phyloP scores from a whole-genome alignment of 208 protist genomes.

The Blastocrithidia nonstop region DNA sequence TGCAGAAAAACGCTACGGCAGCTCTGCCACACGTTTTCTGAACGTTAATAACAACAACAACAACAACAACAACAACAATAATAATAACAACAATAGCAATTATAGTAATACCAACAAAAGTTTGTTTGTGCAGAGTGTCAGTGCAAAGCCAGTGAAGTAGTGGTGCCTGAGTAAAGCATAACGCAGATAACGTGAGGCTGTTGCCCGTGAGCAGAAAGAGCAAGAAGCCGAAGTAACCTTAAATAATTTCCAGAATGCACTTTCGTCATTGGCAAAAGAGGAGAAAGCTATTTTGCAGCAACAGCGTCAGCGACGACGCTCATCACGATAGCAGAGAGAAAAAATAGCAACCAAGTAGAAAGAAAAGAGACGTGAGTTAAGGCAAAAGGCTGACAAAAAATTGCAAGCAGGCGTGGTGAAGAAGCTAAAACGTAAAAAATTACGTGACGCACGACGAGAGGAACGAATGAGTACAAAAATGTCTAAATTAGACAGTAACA shows the following conservation, averaged over 20 bases:
- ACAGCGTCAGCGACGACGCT: conserved; percentile 29
- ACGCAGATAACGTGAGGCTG: conserved; percentile 40
- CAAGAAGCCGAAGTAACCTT: conserved; percentile 77
- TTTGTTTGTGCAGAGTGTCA: conserved; percentile 12
- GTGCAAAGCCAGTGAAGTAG: conserved; percentile 24
- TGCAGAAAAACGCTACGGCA: conserved; percentile 62
- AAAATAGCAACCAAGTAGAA: conserved; percentile 36
- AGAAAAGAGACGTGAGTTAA: conserved; percentile 27
- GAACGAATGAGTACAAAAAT: conserved; percentile 38
- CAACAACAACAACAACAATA: conserved; percentile 3
- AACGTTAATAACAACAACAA: background rate
- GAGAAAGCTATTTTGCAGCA: conserved; percentile 33
- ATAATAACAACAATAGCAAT: background rate
- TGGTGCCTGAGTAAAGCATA: conserved; percentile 70
- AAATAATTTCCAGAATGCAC: conserved; percentile 69
- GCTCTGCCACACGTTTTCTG: background rate
- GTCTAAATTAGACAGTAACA: conserved; percentile 34
- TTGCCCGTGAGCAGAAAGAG: conserved; percentile 57
- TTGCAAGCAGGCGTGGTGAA: conserved; percentile 63
- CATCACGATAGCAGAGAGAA: conserved; percentile 35
- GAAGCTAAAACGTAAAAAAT: conserved; percentile 78
- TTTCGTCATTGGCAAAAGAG: conserved; percentile 42
- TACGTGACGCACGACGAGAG: conserved; percentile 48
- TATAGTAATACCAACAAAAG: conserved; percentile 4
- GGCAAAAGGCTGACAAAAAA: conserved; percentile 65